Percentiles rank a stretch among this genome's conserved stretches.
Conservation (phyloP, 2,329 filamentous ascomycete genomes). For the Clonostachys rhizophaga region DNA sequence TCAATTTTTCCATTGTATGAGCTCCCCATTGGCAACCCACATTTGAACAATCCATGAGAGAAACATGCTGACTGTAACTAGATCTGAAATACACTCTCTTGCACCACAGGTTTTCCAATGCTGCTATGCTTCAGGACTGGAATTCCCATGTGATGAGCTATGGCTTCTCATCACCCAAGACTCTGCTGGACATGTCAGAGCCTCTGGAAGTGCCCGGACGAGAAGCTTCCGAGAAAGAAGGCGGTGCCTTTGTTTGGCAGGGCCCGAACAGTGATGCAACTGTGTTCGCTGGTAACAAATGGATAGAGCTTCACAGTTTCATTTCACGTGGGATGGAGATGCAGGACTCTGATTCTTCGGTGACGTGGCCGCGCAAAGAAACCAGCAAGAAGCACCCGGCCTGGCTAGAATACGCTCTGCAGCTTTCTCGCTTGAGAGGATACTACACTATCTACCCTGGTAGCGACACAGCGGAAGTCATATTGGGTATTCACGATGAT, state of each 20-base stretch:
- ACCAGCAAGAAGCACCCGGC: constrained; percentile 67
- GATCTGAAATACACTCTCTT: constrained; percentile 74
- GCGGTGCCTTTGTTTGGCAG: constrained; percentile 75
- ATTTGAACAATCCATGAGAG: background rate
- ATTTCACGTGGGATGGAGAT: constrained; percentile 57
- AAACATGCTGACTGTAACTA: constrained; percentile 12
- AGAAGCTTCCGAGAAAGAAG: constrained; percentile 11
- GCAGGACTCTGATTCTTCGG: constrained; percentile 28
- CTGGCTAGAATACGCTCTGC: constrained; percentile 75
- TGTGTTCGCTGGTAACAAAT: constrained; percentile 79
- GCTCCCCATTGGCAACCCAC: background rate
- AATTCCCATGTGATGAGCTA: constrained; percentile 65
- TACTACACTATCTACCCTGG: constrained; percentile 80
- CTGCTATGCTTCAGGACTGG: constrained; percentile 35
- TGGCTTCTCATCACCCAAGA: constrained; percentile 69
- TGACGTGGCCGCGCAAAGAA: constrained; percentile 44
- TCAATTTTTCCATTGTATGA: constrained; percentile 73
- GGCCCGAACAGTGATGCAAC: constrained; percentile 77
- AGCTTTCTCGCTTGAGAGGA: constrained; percentile 70
- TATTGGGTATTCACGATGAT: constrained; percentile 76
- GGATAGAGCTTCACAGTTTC: constrained; percentile 81
- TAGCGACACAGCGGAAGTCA: constrained; percentile 40
- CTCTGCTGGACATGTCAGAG: constrained; percentile 55
- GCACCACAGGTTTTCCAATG: constrained; percentile 68
- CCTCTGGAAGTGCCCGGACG: constrained; percentile 42